A percentile compares a stretch with the other conserved stretches of the same genome.
Evolutionary conservation across 139 green algal genomes (phyloP).

Genomic region (Yamagishiella unicocca): DNA sequence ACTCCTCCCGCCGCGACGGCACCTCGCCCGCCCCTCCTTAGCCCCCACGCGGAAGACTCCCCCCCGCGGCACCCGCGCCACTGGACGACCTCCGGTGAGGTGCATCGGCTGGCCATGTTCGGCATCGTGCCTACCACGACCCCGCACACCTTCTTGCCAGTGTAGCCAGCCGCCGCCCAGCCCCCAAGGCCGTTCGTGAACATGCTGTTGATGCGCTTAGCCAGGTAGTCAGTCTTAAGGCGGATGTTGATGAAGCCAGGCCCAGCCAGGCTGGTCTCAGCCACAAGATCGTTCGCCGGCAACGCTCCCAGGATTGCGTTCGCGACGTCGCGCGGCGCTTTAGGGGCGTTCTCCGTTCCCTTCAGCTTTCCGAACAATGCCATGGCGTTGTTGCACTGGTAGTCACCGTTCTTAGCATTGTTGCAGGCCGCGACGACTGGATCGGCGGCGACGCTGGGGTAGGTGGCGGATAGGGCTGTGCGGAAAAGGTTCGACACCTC

Average conservation of each 20-base stretch:
- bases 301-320: conserved; percentile 86
- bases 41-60: too few relatives aligned
- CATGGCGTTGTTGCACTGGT: conserved; percentile 99
- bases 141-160: conserved; percentile 34
- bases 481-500: conserved; percentile 79
- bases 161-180: conserved; percentile 60
- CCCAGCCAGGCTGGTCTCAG: conserved; percentile 77
- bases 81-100: too few relatives aligned
- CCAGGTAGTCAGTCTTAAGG: conserved; percentile 7
- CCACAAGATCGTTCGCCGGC: conserved; percentile 71
- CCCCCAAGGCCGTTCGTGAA: conserved; percentile 33
- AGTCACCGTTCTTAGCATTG: conserved; percentile 93
- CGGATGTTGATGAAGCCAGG: conserved; percentile 98
- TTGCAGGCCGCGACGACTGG: conserved; percentile 76
- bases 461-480: conserved; percentile 74
- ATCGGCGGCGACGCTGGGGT: conserved; percentile 67
- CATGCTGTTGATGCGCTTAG: conserved; percentile 31
- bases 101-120: not conserved
- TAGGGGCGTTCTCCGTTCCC: conserved; percentile 83
- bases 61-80: too few relatives aligned
- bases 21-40: too few relatives aligned
- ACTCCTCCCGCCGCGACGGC: too few relatives aligned
- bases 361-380: conserved; percentile 91
- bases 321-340: conserved; percentile 89
- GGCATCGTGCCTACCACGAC: not conserved